phyloP scores from a whole-genome alignment of 2,329 filamentous ascomycete genomes.

The Trichoderma sp. region DNA sequence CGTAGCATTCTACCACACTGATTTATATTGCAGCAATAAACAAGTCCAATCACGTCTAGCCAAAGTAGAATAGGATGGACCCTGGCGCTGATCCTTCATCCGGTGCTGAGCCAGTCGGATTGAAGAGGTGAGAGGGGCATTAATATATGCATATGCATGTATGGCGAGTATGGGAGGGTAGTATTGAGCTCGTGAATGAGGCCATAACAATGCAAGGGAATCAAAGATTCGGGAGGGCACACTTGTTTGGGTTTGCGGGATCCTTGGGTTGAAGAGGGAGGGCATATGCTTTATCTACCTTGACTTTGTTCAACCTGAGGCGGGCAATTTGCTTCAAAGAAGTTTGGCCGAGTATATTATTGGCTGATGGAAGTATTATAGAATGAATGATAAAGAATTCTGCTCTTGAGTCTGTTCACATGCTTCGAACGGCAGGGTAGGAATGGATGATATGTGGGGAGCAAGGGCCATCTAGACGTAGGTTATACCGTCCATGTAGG shows the following conservation, averaged over 20 bases:
- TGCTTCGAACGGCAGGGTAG: background rate
- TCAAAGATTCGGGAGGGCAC: too few species aligned
- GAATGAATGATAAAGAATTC: background rate
- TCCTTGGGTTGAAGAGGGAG: background rate
- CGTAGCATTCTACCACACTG: background rate
- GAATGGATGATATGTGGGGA: background rate
- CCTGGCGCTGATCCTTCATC: conserved; percentile 23
- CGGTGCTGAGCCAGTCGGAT: conserved; percentile 6
- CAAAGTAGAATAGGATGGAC: background rate
- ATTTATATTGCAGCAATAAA: background rate
- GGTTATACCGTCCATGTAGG: background rate
- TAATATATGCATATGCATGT: background rate
- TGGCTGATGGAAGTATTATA: background rate
- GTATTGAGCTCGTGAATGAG: conserved; percentile 1
- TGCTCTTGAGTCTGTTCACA: background rate
- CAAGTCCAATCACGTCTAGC: background rate
- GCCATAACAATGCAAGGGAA: background rate
- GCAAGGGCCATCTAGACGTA: background rate
- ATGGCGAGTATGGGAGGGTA: background rate
- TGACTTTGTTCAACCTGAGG: background rate
- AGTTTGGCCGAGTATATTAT: background rate
- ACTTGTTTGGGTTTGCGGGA: background rate
- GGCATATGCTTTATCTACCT: background rate
- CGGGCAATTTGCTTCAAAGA: background rate
- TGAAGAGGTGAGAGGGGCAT: background rate